phyloP scores from a whole-genome alignment of 805 yeast species.

The Starmerella lactis-condensi region DNA sequence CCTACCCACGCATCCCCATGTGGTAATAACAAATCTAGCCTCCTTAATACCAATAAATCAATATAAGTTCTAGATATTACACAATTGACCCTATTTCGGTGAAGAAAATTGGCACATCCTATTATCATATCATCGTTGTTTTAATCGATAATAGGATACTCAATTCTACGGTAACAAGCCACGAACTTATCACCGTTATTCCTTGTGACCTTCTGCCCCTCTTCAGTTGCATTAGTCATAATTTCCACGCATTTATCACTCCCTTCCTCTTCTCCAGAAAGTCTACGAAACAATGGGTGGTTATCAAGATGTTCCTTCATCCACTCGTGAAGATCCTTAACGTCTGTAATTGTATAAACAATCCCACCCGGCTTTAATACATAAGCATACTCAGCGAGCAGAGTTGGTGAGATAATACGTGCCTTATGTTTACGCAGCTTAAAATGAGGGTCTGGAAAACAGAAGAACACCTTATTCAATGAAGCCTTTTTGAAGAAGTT shows the following conservation, averaged over 20 bases:
- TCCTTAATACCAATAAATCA: too few relatives aligned
- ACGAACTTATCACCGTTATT: slow-evolving; percentile 73
- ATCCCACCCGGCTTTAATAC: slow-evolving; percentile 74
- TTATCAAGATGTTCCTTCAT: slow-evolving; percentile 81
- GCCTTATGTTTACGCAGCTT: slow-evolving; percentile 96
- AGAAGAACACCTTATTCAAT: slow-evolving; percentile 79
- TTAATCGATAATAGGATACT: slow-evolving; percentile 5
- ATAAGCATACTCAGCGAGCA: slow-evolving; percentile 81
- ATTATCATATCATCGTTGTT: too few relatives aligned
- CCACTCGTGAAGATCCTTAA: slow-evolving; percentile 82
- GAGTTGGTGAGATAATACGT: slow-evolving; percentile 76
- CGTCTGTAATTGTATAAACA: slow-evolving; percentile 89
- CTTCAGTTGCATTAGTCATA: slow-evolving; percentile 90
- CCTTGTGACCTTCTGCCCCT: slow-evolving; percentile 88
- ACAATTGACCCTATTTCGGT: too few relatives aligned
- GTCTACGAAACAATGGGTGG: slow-evolving; percentile 79
- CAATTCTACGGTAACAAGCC: slow-evolving; percentile 44
- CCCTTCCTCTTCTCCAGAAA: slow-evolving; percentile 59
- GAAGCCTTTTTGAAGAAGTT: slow-evolving; percentile 76
- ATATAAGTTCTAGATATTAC: too few relatives aligned
- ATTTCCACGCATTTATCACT: slow-evolving; percentile 64
- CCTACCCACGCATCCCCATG: too few relatives aligned
- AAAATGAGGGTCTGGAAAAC: slow-evolving; percentile 99
- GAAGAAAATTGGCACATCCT: too few relatives aligned
- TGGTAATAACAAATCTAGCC: too few relatives aligned